Evolutionary conservation across 202 grass and related monocot genomes (phyloP).

Genomic region (Cymbopogon flexuosus): DNA sequence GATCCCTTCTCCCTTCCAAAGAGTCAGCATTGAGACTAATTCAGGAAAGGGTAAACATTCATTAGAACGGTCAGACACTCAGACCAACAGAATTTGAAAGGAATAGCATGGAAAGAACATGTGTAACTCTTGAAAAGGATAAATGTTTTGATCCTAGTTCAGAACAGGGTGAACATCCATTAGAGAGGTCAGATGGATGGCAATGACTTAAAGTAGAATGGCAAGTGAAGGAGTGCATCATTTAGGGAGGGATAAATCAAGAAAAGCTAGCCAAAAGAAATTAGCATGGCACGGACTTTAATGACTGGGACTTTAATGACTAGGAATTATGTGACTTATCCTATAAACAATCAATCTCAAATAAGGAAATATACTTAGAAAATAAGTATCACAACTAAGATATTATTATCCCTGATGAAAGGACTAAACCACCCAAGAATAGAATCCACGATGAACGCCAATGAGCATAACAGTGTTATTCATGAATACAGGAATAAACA

Average conservation of each 20-base stretch:
- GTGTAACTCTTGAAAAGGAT: neutral
- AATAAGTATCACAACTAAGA: slow-evolving; percentile 1
- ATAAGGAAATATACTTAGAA: neutral
- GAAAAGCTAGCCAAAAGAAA: neutral
- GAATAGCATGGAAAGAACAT: slow-evolving; percentile 18
- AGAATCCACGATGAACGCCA: neutral
- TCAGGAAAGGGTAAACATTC: neutral
- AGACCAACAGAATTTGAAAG: neutral
- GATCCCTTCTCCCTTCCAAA: slow-evolving; percentile 7
- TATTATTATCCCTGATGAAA: neutral
- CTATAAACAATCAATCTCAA: neutral
- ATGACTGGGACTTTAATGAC: neutral
- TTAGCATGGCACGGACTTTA: neutral
- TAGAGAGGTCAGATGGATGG: neutral
- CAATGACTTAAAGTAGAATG: neutral
- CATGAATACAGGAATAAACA: slow-evolving; percentile 5
- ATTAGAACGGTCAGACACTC: neutral
- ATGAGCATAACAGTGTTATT: neutral
- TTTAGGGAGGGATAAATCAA: slow-evolving; percentile 8
- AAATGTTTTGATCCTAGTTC: neutral
- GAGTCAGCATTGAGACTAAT: neutral
- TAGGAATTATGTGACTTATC: neutral
- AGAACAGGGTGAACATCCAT: neutral
- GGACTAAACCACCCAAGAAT: neutral
- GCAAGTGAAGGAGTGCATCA: neutral